A percentile compares a stretch with the other conserved stretches of the same genome.
Conservation (phyloP, 371 early-diverging fungal genomes). For the Mucor racemosus region DNA sequence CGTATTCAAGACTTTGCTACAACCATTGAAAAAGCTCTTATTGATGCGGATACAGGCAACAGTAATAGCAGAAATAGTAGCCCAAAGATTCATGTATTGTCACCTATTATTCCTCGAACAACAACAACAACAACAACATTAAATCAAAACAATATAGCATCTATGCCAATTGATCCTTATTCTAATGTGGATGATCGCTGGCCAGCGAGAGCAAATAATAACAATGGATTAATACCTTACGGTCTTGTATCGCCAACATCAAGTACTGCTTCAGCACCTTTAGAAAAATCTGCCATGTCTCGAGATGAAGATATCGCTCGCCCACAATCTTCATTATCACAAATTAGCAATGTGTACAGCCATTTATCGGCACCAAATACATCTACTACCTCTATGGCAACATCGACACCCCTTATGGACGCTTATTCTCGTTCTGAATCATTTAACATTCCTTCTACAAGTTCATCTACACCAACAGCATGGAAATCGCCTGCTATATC, state of each 20-base stretch:
- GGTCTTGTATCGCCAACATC: slow-evolving; percentile 20
- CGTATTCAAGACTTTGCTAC: slow-evolving; percentile 28
- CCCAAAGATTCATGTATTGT: slow-evolving; percentile 19
- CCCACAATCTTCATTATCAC: slow-evolving; percentile 3
- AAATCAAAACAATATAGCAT: not conserved
- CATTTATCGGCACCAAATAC: not conserved
- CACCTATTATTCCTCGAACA: slow-evolving; percentile 24
- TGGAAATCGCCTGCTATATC: not conserved
- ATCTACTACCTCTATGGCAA: not conserved
- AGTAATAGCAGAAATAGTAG: slow-evolving; percentile 16
- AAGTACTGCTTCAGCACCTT: slow-evolving; percentile 16
- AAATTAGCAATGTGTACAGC: not conserved
- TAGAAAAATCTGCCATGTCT: slow-evolving; percentile 9
- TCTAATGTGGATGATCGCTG: slow-evolving; percentile 6
- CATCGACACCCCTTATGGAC: not conserved
- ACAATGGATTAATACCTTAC: not conserved
- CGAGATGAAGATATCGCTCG: slow-evolving; percentile 20
- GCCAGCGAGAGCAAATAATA: slow-evolving; percentile 1
- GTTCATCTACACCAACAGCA: slow-evolving; percentile 18
- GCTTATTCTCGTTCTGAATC: slow-evolving; percentile 4
- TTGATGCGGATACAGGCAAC: slow-evolving; percentile 20
- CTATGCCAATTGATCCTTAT: not conserved
- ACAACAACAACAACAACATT: not conserved
- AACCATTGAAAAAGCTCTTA: slow-evolving; percentile 23
- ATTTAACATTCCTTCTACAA: slow-evolving; percentile 18